Conservation (phyloP, 2,329 filamentous ascomycete genomes). For the Claviceps sp. region DNA sequence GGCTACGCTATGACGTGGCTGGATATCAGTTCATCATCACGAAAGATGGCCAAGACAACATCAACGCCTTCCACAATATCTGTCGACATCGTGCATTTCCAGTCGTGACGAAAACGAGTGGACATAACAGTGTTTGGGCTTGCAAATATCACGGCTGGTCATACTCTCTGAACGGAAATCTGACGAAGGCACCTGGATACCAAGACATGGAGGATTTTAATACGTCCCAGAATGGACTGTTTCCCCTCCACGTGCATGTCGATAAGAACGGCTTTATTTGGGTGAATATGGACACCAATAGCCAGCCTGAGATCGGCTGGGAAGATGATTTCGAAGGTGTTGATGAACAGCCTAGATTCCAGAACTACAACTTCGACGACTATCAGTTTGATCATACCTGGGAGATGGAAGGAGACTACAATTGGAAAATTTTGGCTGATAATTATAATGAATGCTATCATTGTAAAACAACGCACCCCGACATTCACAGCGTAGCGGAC, state of each 20-base stretch:
- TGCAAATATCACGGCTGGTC: slow-evolving; percentile 54
- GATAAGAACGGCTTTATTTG: slow-evolving; percentile 43
- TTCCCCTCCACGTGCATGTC: slow-evolving; percentile 39
- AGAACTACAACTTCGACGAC: slow-evolving; percentile 34
- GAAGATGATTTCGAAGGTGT: slow-evolving; percentile 35
- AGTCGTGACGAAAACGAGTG: slow-evolving; percentile 36
- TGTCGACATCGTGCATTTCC: slow-evolving; percentile 49
- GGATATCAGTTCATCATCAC: slow-evolving; percentile 42
- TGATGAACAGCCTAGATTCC: slow-evolving; percentile 31
- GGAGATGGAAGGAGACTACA: slow-evolving; percentile 43
- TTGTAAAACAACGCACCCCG: slow-evolving; percentile 45
- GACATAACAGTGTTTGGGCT: slow-evolving; percentile 37
- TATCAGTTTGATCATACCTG: slow-evolving; percentile 45
- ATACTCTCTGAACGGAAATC: slow-evolving; percentile 41
- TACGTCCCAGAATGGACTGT: slow-evolving; percentile 40
- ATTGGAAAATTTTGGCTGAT: slow-evolving; percentile 48
- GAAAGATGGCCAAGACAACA: slow-evolving; percentile 33
- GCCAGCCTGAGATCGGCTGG: slow-evolving; percentile 35
- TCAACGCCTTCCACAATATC: slow-evolving; percentile 50
- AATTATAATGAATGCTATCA: slow-evolving; percentile 58
- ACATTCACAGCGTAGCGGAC: slow-evolving; percentile 42
- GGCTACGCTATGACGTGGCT: slow-evolving; percentile 39
- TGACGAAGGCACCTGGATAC: slow-evolving; percentile 48
- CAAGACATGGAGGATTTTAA: slow-evolving; percentile 42
- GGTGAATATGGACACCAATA: slow-evolving; percentile 39